phyloP scores from a whole-genome alignment of 306 rosid species.

The Alnus rubra region DNA sequence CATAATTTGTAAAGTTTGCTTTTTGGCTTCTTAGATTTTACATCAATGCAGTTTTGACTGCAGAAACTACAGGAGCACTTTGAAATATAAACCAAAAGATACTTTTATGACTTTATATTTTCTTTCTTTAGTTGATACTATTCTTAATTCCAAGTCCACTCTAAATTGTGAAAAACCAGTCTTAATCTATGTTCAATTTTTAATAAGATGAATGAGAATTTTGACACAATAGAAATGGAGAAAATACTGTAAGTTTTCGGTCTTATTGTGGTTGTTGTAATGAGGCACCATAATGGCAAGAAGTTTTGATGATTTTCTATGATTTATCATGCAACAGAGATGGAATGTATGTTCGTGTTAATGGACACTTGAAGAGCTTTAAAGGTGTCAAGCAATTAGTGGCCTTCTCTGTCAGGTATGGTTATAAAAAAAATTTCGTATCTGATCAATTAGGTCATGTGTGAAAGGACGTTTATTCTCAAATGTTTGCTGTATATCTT shows the following conservation, averaged over 20 bases:
- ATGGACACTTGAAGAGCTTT: conserved; percentile 79
- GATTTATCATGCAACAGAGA: conserved; percentile 38
- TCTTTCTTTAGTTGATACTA: not conserved
- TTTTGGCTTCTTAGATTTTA: not conserved
- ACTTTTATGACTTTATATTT: not conserved
- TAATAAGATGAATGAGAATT: conserved; percentile 70
- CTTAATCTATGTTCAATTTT: conserved; percentile 20
- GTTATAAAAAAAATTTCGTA: not conserved
- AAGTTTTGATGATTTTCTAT: not conserved
- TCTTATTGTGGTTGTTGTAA: not conserved
- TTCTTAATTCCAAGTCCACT: not conserved
- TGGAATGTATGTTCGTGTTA: conserved; percentile 67
- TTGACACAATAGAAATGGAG: conserved; percentile 78
- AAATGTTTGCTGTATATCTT: not conserved
- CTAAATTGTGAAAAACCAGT: not conserved
- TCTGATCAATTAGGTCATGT: conserved; percentile 5
- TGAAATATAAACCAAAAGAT: not conserved
- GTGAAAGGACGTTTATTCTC: not conserved
- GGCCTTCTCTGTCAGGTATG: conserved; percentile 83
- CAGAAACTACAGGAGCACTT: not conserved
- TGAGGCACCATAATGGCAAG: not conserved
- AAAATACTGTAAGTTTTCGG: conserved; percentile 58
- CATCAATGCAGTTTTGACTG: not conserved
- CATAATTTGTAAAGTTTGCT: not conserved
- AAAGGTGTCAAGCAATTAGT: conserved; percentile 66